Percentiles rank a stretch among this genome's conserved stretches.
Evolutionary conservation across 2,329 filamentous ascomycete genomes (phyloP).

Genomic region (Aspergillus udagawae): DNA sequence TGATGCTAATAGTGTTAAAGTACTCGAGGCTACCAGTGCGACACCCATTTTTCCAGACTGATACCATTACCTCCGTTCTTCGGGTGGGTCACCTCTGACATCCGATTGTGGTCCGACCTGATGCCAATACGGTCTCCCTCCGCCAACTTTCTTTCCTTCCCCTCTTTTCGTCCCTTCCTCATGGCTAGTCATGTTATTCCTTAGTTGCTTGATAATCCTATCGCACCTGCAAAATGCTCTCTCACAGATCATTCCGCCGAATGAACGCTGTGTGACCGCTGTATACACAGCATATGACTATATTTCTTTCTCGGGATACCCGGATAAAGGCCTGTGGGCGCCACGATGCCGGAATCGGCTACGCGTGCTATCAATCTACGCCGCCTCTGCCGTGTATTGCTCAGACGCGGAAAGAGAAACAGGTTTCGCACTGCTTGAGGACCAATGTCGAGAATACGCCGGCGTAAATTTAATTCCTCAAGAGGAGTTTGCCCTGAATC

Average conservation of each 20-base stretch:
- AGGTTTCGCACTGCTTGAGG: conserved; percentile 20
- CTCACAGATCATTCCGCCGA: conserved; percentile 9
- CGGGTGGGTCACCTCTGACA: not conserved
- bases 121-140: not conserved
- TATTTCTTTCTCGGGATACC: conserved; percentile 25
- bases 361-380: conserved; percentile 34
- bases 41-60: not conserved
- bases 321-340: conserved; percentile 17
- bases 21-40: not conserved
- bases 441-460: conserved; percentile 21
- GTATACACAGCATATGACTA: conserved; percentile 30
- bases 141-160: not conserved
- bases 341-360: conserved; percentile 31
- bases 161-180: not conserved
- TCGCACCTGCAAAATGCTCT: conserved; percentile 4
- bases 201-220: conserved; percentile 15
- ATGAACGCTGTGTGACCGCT: conserved; percentile 32
- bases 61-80: not conserved
- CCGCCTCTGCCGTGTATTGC: conserved; percentile 32
- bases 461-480: conserved; percentile 23
- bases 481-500: conserved; percentile 25
- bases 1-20: not conserved
- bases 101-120: not conserved
- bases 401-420: conserved; percentile 17
- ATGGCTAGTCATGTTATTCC: conserved; percentile 14